Conservation (phyloP, 805 yeast species). For the Candida coquimbonensis region DNA sequence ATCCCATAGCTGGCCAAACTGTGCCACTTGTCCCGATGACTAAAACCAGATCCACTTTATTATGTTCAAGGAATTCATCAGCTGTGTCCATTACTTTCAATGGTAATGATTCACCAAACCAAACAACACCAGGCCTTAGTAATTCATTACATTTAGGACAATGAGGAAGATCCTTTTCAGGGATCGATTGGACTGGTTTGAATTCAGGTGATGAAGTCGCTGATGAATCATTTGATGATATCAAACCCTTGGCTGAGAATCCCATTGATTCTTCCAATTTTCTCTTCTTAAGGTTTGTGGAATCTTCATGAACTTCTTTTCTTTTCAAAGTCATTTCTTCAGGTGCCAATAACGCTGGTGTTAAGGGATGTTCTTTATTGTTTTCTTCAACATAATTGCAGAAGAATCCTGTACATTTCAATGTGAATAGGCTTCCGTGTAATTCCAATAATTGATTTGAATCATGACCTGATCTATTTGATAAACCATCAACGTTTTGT, state of each 20-base stretch:
- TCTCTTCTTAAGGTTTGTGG: conserved; percentile 9
- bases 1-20: conserved; percentile 91
- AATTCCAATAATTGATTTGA: conserved; percentile 49
- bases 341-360: conserved; percentile 40
- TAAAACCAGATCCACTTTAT: conserved; percentile 60
- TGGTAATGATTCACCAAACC: conserved; percentile 91
- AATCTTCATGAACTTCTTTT: conserved; percentile 4
- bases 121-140: conserved; percentile 83
- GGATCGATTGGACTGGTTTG: conserved; percentile 41
- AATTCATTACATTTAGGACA: conserved; percentile 71
- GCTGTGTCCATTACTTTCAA: conserved; percentile 53
- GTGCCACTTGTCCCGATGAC: conserved; percentile 83
- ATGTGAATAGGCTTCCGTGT: conserved; percentile 72
- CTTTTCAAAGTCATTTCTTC: conserved; percentile 28
- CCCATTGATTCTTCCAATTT: conserved; percentile 11
- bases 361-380: conserved; percentile 52
- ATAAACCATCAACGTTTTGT: conserved; percentile 79
- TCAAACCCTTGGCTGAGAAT: conserved; percentile 1
- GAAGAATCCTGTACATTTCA: conserved; percentile 68
- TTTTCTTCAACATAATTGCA: conserved; percentile 56
- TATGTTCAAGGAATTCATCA: conserved; percentile 55
- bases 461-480: conserved; percentile 58
- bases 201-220: conserved; percentile 35
- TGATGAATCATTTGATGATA: conserved; percentile 7
- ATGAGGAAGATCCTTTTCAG: conserved; percentile 50